Percentiles rank a stretch among this genome's conserved stretches.
These are phyloP conservation scores for Populus euphratica DNA, from an alignment of 345 rosid species.

Conservation along the genomic window DNA sequence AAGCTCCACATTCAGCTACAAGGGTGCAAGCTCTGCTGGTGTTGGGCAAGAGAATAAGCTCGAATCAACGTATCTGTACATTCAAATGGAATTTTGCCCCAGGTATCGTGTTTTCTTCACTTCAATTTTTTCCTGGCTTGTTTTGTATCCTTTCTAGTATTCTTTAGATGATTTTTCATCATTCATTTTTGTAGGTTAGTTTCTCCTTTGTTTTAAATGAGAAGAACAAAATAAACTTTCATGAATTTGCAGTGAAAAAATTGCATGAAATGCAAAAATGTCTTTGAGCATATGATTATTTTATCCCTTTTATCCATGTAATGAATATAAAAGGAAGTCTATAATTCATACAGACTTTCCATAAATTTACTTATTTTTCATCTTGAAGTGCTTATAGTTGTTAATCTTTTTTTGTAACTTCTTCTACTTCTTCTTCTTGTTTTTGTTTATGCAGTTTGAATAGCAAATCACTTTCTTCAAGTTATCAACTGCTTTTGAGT, in stretches of 20 bases:
- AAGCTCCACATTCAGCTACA: slow-evolving; percentile 58
- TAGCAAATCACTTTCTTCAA: not conserved
- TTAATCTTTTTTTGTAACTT: not conserved
- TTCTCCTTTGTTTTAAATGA: slow-evolving; percentile 1
- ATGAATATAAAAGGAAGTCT: not conserved
- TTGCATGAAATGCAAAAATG: not conserved
- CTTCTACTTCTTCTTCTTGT: not conserved
- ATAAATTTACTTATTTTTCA: not conserved
- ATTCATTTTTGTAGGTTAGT: not conserved
- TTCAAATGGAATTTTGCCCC: slow-evolving; percentile 97
- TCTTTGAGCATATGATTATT: not conserved
- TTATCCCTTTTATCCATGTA: not conserved
- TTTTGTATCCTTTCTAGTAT: not conserved
- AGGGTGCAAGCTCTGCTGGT: slow-evolving; percentile 54
- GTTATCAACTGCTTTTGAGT: not conserved
- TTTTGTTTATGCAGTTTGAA: not conserved
- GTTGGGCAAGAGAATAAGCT: slow-evolving; percentile 60
- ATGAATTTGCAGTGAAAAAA: not conserved
- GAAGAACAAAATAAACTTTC: not conserved
- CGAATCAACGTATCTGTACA: slow-evolving; percentile 79
- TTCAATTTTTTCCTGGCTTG: not conserved
- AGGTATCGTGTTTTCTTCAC: slow-evolving; percentile 42
- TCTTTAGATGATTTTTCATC: not conserved
- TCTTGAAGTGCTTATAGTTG: not conserved
- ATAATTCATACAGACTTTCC: not conserved